Evolutionary conservation across 768 basidiomycete species (phyloP), one percentile per base, ranked within the genome.

Genomic region (Imleria badia): DNA sequence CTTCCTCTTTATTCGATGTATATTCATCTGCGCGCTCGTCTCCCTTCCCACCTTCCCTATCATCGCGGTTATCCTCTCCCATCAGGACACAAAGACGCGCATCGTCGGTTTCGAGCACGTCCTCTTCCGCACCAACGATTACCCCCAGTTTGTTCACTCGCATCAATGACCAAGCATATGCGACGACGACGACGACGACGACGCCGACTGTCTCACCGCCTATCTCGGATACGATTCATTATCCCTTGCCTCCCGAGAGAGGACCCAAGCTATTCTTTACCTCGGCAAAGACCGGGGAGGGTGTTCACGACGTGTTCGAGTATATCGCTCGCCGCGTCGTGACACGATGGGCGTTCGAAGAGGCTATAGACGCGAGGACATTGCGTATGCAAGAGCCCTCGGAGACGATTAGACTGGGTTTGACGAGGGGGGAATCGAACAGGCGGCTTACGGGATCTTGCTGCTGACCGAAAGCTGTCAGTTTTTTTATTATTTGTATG

Each of bases 221-320:
- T 5, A 33, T 34, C 53, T 33, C 62, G 33, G 60, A 62, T 17
- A 38, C 53, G 39, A 58, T 43, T 22, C 30, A 31, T 47, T 44
- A 48, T 53, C 55, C 53, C 49, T 52, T 62, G 0, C 58, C 63
- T 1, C 79, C 75, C 1, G 83, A 82, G 30, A 74, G 68, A 1
- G 81, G 85, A 4, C 85, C 88, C 0, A 81, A 76, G 66, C 71
- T 91, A 12, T 89, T 91, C 68, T 86, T 87, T 63, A 82, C 87
- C 8, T 88, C 85, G 1, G 89, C 91, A 3, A 89, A 89, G 70
- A 89, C 87, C 5, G 91, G 91, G 0, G 78, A 81, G 34, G 84
- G 87, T 9, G 87, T 91, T 0, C 46, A 65, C 1, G 85, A 84
- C 1, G 84, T 90, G 17, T 93, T 92, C 62, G 86, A 82, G 65